Conservation (phyloP, 2,329 filamentous ascomycete genomes). For the Colletotrichum sp. region DNA sequence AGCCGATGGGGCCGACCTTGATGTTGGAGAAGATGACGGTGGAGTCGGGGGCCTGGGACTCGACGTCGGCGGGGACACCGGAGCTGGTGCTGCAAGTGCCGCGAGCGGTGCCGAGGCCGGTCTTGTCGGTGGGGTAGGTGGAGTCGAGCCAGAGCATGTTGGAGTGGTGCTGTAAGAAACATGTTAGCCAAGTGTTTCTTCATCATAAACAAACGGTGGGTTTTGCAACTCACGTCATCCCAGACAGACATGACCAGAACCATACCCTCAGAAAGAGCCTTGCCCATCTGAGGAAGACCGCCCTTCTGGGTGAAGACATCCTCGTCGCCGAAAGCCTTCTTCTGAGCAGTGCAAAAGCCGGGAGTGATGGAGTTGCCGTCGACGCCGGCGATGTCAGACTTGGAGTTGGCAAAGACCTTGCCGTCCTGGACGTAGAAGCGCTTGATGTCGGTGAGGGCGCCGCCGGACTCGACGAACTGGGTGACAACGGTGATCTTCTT, state of each 20-base stretch:
- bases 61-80: slow-evolving; percentile 56
- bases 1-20: slow-evolving; percentile 56
- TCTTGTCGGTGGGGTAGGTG: slow-evolving; percentile 59
- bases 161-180: slow-evolving; percentile 50
- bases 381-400: slow-evolving; percentile 41
- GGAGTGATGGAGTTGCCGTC: slow-evolving; percentile 57
- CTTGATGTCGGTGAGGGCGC: slow-evolving; percentile 63
- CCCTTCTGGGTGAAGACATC: slow-evolving; percentile 59
- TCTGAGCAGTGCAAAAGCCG: slow-evolving; percentile 63
- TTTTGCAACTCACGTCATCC: slow-evolving; percentile 53
- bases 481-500: slow-evolving; percentile 70
- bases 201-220: not conserved
- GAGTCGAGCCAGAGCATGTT: slow-evolving; percentile 81
- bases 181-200: not conserved
- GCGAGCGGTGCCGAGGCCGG: slow-evolving; percentile 52
- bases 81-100: slow-evolving; percentile 58
- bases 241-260: slow-evolving; percentile 58
- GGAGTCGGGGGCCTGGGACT: slow-evolving; percentile 49
- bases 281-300: slow-evolving; percentile 61
- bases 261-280: slow-evolving; percentile 46
- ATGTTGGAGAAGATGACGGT: slow-evolving; percentile 60
- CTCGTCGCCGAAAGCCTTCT: slow-evolving; percentile 61
- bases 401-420: slow-evolving; percentile 60
- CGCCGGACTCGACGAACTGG: slow-evolving; percentile 59
- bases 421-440: slow-evolving; percentile 71